Base-by-base conservation (phyloP, 169 alveolate species). In the Plasmodium adleri region DNA sequence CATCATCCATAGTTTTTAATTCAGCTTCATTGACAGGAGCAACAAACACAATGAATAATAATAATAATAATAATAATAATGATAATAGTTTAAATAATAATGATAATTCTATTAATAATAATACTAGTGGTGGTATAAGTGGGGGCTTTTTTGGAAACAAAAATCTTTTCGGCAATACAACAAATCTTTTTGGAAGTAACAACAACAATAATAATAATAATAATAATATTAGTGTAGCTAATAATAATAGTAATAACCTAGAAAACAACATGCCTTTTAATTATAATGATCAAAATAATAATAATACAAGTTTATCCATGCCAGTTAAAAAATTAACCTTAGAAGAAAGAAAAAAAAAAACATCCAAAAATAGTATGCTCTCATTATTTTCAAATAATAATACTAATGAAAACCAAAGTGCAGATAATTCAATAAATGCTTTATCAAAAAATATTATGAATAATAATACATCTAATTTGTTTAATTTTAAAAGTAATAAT, bases 331-430 rank as follows among this genome's bases (percentile, higher is more conserved):
- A 83, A 67, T 83, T 83, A 56, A 83, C 91, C 1, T 49, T 83
- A 68, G 91, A 83, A 49, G 91, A 83, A 72, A 83, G 91, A 47
- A 83, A 83, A 49, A 83, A 24, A 58, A 83, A 83, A 83, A 83
- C 85, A 6, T 47, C 83, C n/a, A 83, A 83, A 68, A 83, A 50
- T 49, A 83, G 58, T 68, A 83, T 83, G 72, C 15, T 83, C 5
- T 83, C 85, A 56, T 28, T 83, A 68, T 83, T 83, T 83, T 83
- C 91, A 28, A 20, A 68, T 74, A 74, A 74, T 28, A 72, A 60
- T 45, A 49, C 39, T 1, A 54, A 54, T 7, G 70, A 66, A 66
- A 24, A 45, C 13, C 47, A 66, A 26, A 78, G 15, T 56, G n/a
- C 47, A 3, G 54, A 50, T 52, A 24, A 17, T 10, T 13, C 67